These are phyloP conservation scores for Verticillium alfalfae DNA, from an alignment of 2,329 filamentous ascomycete species.

Conservation along the genomic window DNA sequence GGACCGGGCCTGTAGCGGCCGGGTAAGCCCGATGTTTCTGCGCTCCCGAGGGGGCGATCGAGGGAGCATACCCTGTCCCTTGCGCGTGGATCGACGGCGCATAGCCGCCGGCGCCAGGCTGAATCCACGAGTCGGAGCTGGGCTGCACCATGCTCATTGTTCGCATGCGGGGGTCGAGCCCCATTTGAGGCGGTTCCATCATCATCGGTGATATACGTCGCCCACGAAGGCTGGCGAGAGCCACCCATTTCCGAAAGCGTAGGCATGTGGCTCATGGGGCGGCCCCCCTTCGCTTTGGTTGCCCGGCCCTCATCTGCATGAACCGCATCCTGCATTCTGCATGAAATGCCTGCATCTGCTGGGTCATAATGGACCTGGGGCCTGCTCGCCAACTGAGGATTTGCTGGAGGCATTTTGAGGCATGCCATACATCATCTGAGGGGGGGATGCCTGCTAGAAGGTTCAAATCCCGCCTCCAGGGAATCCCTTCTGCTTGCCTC, in stretches of 20 bases:
- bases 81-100: conserved; percentile 44
- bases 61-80: conserved; percentile 69
- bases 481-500: conserved; percentile 27
- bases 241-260: conserved; percentile 34
- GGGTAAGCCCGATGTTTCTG: conserved; percentile 87
- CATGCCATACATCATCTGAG: conserved; percentile 32
- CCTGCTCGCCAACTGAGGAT: conserved; percentile 60
- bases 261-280: conserved; percentile 30
- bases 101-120: conserved; percentile 35
- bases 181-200: conserved; percentile 31
- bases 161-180: conserved; percentile 45
- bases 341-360: conserved; percentile 57
- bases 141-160: conserved; percentile 84
- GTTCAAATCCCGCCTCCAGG: conserved; percentile 40
- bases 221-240: conserved; percentile 38
- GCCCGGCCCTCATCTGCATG: conserved; percentile 60
- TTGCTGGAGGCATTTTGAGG: conserved; percentile 37
- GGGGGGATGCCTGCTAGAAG: conserved; percentile 41
- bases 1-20: conserved; percentile 87
- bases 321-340: too few species aligned
- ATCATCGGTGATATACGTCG: conserved; percentile 23
- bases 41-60: conserved; percentile 94
- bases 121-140: conserved; percentile 53
- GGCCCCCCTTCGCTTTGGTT: conserved; percentile 25
- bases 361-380: conserved; percentile 73